Evolutionary conservation across 208 protist species (phyloP), one percentile per base, ranked within the genome.

Genomic region (Leishmania braziliensis): DNA sequence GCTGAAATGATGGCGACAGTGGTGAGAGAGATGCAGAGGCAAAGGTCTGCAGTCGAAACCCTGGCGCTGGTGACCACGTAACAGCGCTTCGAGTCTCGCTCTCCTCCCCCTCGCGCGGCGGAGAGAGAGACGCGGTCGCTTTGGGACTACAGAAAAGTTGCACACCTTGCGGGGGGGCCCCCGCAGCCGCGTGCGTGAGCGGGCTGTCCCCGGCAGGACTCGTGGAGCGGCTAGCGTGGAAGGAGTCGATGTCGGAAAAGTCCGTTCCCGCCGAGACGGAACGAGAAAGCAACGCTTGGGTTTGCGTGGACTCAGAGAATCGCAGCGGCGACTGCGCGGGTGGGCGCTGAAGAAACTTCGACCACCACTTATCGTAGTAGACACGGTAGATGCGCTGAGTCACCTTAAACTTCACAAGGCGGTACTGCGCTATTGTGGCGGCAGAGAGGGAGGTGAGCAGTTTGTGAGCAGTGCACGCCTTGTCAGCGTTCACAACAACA

Each of bases 341-440:
- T 3, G 50, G 46, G 18, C 16, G 48, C 6, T 33, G 62, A 36
- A 23, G 1, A 3, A 76, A 3, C 5, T 1, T n/a, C n/a, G 2
- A 26, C 36, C 12, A 9, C 91, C 91, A 94, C 60, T 86, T 85
- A 26, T 87, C 73, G 68, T 91, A 94, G 83, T 89, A 94, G 63
- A 77, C 56, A n/a, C 89, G 80, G 69, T 86, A 85, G 70, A 88
- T 43, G 43, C 84, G 83, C 81, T 90, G 84, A 26, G 56, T 39
- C 65, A 86, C 80, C 39, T 73, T 82, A 48, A 76, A 72, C 82
- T 94, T 94, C 50, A 92, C n/a, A 1, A 81, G 65, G 2, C 78
- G 77, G 63, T 94, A 94, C 16, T 75, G 75, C 36, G 80, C 80
- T n/a, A 94, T 77, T 2, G 84, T 62, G 43, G 77, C 71, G 23